These are phyloP conservation scores for Pyronema domesticum DNA, from an alignment of 495 filamentous ascomycete genomes.

Conservation along the genomic window DNA sequence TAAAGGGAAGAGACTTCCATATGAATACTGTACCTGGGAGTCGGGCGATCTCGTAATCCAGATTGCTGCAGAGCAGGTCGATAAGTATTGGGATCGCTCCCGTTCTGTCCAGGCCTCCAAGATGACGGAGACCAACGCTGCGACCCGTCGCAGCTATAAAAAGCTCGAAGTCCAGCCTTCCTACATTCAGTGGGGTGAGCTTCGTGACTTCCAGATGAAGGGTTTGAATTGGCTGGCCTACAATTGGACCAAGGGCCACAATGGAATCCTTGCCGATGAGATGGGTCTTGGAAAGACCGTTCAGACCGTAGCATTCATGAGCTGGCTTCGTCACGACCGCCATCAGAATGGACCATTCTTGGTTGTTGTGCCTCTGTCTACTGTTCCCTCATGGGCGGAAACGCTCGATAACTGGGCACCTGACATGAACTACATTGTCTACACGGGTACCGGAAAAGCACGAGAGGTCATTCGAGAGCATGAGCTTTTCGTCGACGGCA, in stretches of 20 bases:
- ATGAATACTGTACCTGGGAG: constrained; percentile 93
- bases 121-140: constrained; percentile 48
- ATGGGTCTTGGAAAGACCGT: constrained; percentile 99
- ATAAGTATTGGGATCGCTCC: constrained; percentile 70
- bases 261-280: constrained; percentile 92
- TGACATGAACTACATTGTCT: constrained; percentile 91
- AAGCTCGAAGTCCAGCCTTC: constrained; percentile 56
- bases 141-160: constrained; percentile 54
- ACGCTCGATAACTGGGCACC: constrained; percentile 95
- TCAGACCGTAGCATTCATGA: constrained; percentile 91
- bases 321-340: constrained; percentile 82
- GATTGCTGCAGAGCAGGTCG: constrained; percentile 69
- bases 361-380: constrained; percentile 85
- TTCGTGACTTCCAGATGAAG: constrained; percentile 86
- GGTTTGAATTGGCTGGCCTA: constrained; percentile 87
- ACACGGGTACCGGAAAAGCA: constrained; percentile 70
- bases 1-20: constrained; percentile 56
- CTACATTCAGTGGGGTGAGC: constrained; percentile 69
- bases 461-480: constrained; percentile 69
- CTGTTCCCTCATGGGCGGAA: constrained; percentile 93
- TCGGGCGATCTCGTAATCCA: constrained; percentile 50
- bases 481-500: constrained; percentile 70
- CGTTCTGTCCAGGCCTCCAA: constrained; percentile 60
- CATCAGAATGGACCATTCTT: constrained; percentile 86
- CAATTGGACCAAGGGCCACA: constrained; percentile 80